Percentiles rank a stretch among this genome's conserved stretches.
These are phyloP conservation scores for Stemphylium vesicarium DNA, from an alignment of 2,329 filamentous ascomycete species.

Conservation along the genomic window DNA sequence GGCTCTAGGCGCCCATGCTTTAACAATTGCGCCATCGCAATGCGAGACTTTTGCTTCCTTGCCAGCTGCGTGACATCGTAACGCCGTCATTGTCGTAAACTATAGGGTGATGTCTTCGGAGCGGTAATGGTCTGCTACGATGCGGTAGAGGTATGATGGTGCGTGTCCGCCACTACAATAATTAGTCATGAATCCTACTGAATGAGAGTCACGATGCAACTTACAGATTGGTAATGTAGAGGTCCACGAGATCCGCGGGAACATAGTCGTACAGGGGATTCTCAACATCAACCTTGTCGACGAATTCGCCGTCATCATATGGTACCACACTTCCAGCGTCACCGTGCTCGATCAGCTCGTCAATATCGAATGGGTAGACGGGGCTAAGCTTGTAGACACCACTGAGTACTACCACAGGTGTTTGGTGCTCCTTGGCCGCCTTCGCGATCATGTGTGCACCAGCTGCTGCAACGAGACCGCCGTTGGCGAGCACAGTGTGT, in stretches of 20 bases:
- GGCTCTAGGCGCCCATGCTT: neutral
- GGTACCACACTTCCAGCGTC: constrained; percentile 76
- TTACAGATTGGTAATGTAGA: constrained; percentile 86
- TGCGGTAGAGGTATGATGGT: constrained; percentile 73
- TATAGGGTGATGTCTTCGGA: constrained; percentile 69
- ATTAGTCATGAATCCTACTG: constrained; percentile 13
- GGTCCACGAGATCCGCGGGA: constrained; percentile 74
- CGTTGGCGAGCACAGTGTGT: constrained; percentile 85
- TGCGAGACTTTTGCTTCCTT: neutral
- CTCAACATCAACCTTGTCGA: constrained; percentile 77
- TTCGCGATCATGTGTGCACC: constrained; percentile 85
- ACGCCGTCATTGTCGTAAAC: constrained; percentile 1
- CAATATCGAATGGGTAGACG: constrained; percentile 82
- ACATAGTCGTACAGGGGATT: constrained; percentile 86
- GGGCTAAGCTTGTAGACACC: constrained; percentile 95
- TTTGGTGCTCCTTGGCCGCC: constrained; percentile 81
- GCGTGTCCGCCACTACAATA: constrained; percentile 67
- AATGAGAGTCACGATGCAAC: constrained; percentile 43
- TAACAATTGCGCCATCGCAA: neutral
- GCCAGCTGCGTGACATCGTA: constrained; percentile 2
- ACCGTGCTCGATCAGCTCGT: constrained; percentile 84
- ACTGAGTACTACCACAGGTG: constrained; percentile 85
- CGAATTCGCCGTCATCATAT: constrained; percentile 79
- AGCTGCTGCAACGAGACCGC: constrained; percentile 80
- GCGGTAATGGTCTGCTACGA: constrained; percentile 78